Percentiles rank a stretch among this genome's conserved stretches.
Conservation (phyloP, 768 basidiomycete genomes). For the Lactarius psammicola region DNA sequence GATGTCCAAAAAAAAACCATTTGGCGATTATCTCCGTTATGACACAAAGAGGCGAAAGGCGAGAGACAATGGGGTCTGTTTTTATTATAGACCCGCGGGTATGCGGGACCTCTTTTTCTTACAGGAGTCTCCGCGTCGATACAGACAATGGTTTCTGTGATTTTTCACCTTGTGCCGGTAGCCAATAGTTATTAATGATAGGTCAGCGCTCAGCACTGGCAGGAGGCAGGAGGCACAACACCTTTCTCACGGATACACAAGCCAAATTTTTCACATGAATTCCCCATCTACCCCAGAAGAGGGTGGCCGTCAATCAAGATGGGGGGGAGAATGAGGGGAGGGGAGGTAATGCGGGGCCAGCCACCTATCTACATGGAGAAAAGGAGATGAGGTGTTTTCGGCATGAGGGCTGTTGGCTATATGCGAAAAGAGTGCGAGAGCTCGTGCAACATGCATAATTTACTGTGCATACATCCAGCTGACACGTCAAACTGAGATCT, state of each 20-base stretch:
- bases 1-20: not conserved
- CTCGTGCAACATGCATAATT: not conserved
- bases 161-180: not conserved
- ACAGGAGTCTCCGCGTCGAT: not conserved
- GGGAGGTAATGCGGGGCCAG: not conserved
- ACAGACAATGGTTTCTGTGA: not conserved
- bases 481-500: slow-evolving; percentile 4
- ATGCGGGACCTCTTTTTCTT: not conserved
- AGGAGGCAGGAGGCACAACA: not conserved
- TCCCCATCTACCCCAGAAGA: not conserved
- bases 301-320: not conserved
- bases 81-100: not conserved
- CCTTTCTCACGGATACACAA: not conserved
- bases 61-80: not conserved
- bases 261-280: not conserved
- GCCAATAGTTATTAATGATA: not conserved
- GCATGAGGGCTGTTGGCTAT: not conserved
- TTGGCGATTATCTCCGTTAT: not conserved
- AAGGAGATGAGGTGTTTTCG: too few relatives aligned
- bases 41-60: not conserved
- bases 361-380: not conserved
- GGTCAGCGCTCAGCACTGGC: too few relatives aligned
- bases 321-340: not conserved
- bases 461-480: slow-evolving; percentile 2
- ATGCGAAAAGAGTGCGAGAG: not conserved